Conservation (phyloP, 2,329 filamentous ascomycete species). For the Calycina herbarum region DNA sequence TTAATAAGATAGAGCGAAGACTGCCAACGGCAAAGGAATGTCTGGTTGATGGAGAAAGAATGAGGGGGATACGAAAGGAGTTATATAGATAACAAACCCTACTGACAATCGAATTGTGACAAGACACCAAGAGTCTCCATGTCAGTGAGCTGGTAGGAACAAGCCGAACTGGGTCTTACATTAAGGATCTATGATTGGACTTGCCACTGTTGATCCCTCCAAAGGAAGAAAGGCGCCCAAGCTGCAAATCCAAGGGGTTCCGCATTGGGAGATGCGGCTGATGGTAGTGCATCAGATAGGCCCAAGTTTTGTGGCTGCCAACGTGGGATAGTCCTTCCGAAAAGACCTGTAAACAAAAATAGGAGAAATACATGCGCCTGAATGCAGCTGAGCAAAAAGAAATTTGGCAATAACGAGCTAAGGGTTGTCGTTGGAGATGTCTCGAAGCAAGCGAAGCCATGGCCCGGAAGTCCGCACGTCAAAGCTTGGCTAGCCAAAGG, state of each 20-base stretch:
- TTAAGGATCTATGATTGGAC: neutral
- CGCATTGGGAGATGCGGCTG: conserved; percentile 3
- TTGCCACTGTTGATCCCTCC: conserved; percentile 3
- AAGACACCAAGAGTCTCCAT: conserved; percentile 2
- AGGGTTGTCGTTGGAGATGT: neutral
- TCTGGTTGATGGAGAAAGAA: neutral
- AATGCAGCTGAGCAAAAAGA: conserved; percentile 1
- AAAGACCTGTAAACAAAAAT: neutral
- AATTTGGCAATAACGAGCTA: neutral
- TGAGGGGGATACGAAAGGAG: neutral
- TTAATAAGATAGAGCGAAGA: neutral
- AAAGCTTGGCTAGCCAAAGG: neutral
- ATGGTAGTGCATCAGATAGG: neutral
- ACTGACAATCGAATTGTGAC: neutral
- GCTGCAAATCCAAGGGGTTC: neutral
- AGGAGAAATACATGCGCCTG: neutral
- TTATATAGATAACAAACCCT: neutral
- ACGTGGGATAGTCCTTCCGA: neutral
- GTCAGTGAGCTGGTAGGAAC: neutral
- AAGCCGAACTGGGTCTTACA: neutral
- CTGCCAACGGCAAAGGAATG: neutral
- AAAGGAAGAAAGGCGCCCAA: neutral
- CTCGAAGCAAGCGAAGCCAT: conserved; percentile 2
- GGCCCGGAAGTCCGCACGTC: neutral
- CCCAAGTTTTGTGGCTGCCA: neutral